Conservation (phyloP, 2,329 filamentous ascomycete species). For the Cercospora sp. region DNA sequence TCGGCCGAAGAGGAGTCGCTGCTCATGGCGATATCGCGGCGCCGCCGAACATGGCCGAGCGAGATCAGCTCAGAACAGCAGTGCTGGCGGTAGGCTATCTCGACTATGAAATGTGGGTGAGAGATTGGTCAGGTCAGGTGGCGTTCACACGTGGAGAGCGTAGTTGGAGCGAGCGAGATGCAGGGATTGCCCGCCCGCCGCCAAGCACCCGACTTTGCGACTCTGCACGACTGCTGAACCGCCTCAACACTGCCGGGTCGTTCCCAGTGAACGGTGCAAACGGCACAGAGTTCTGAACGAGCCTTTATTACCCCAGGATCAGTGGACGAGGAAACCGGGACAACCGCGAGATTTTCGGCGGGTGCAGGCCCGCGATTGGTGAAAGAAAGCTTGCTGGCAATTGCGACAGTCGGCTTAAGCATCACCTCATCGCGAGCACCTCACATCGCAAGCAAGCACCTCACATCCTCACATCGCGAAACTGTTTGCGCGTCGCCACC, state of each 20-base stretch:
- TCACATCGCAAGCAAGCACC: not conserved
- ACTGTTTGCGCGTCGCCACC: not conserved
- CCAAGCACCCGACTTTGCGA: not conserved
- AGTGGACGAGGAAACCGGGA: not conserved
- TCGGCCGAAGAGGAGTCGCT: slow-evolving; percentile 7
- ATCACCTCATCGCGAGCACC: slow-evolving; percentile 4
- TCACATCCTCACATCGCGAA: not conserved
- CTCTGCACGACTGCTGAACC: not conserved
- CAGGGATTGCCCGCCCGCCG: not conserved
- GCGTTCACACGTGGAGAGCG: not conserved
- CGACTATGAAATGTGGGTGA: not conserved
- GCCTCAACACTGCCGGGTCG: not conserved
- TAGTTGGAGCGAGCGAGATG: not conserved
- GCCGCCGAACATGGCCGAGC: not conserved
- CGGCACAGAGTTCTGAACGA: not conserved
- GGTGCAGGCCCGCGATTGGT: not conserved
- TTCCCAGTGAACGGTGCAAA: not conserved
- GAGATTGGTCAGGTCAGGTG: not conserved
- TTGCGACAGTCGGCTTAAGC: not conserved
- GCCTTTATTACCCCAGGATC: not conserved
- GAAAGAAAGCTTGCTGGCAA: not conserved
- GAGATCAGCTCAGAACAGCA: not conserved
- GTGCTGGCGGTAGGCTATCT: not conserved
- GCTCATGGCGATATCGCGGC: slow-evolving; percentile 5
- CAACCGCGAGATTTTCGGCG: not conserved